phyloP scores from a whole-genome alignment of 768 basidiomycete genomes.

The Mrakia hoshinonis region DNA sequence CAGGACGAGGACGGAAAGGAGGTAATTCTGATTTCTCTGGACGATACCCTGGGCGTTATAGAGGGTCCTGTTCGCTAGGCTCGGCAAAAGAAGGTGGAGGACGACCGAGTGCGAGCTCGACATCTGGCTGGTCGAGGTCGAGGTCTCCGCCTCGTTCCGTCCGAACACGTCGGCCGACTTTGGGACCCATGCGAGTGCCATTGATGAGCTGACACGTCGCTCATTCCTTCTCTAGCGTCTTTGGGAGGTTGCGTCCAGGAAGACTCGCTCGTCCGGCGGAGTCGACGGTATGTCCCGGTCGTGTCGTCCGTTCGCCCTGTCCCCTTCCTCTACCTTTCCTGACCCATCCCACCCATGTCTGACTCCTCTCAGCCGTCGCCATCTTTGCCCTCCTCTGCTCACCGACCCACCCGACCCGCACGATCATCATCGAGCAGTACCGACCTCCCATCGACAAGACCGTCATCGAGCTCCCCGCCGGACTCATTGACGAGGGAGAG shows the following conservation, averaged over 20 bases:
- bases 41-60: too few species aligned
- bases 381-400: constrained; percentile 23
- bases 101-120: background rate
- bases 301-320: background rate
- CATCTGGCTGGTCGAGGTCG: background rate
- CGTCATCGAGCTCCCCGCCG: constrained; percentile 24
- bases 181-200: background rate
- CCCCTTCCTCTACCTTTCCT: background rate
- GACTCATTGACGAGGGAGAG: constrained; percentile 21
- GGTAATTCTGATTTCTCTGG: background rate
- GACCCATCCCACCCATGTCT: background rate
- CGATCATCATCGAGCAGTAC: constrained; percentile 28
- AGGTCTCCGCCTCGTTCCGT: too few species aligned
- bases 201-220: background rate
- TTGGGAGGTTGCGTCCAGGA: constrained; percentile 23
- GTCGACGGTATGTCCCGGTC: constrained; percentile 12
- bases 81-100: too few species aligned
- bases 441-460: constrained; percentile 22
- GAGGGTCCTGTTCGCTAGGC: background rate
- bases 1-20: constrained; percentile 21
- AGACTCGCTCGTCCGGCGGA: constrained; percentile 12
- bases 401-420: background rate
- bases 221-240: background rate
- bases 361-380: constrained; percentile 19
- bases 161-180: background rate